A percentile compares a stretch with the other conserved stretches of the same genome.
Evolutionary conservation across 208 protist genomes (phyloP).

Genomic region (Kentomonas sorsogonicus): DNA sequence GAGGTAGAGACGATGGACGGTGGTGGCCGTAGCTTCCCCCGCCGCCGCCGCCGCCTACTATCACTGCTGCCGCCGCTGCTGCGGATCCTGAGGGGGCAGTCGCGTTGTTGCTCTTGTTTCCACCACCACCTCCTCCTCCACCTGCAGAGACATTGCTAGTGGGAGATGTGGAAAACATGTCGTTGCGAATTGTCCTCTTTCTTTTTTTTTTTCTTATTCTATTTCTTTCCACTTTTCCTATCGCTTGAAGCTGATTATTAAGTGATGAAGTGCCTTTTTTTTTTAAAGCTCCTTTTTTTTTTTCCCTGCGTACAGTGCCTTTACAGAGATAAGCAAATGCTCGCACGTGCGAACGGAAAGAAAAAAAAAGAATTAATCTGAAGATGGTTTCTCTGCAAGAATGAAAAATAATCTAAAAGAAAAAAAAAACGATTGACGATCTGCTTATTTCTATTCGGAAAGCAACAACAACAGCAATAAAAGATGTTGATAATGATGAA

Average conservation of each 20-base stretch:
- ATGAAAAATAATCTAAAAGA: conserved; percentile 10
- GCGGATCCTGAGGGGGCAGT: too few species aligned
- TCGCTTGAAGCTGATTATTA: not conserved
- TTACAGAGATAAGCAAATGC: not conserved
- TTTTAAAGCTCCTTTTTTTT: conserved; percentile 2
- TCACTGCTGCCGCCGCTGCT: too few species aligned
- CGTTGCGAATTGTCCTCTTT: not conserved
- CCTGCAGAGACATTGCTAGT: too few species aligned
- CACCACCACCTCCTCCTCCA: too few species aligned
- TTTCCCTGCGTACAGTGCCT: not conserved
- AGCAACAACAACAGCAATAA: conserved; percentile 1
- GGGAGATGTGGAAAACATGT: too few species aligned
- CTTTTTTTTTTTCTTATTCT: not conserved
- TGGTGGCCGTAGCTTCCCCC: too few species aligned
- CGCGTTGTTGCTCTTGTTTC: too few species aligned
- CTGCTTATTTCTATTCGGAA: conserved; percentile 1
- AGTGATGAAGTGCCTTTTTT: not conserved
- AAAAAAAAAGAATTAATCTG: conserved; percentile 14
- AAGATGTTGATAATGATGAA: conserved; percentile 1
- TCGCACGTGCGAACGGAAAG: not conserved
- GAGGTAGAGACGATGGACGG: too few species aligned
- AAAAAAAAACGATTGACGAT: conserved; percentile 8
- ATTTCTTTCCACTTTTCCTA: not conserved
- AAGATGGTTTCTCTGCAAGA: conserved; percentile 10
- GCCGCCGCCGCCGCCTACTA: too few species aligned